Evolutionary conservation across 768 basidiomycete genomes (phyloP).

Genomic region (Polyporus arcularius): DNA sequence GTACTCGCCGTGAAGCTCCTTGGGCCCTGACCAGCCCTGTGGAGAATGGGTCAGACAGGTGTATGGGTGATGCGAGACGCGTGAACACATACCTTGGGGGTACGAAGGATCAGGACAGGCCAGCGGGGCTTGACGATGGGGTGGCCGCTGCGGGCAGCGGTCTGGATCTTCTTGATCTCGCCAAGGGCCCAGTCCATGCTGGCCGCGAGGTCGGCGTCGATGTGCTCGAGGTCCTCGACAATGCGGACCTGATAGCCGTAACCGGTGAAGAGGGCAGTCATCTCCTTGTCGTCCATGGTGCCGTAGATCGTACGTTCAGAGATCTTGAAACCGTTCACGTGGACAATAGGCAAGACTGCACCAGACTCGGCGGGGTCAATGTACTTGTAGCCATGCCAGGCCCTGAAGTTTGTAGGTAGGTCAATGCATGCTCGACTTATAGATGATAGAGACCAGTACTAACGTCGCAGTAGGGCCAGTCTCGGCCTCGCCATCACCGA

Average conservation of each 20-base stretch:
- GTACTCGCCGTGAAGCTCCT: slow-evolving; percentile 62
- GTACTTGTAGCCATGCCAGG: slow-evolving; percentile 89
- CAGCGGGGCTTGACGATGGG: slow-evolving; percentile 88
- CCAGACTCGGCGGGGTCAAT: slow-evolving; percentile 89
- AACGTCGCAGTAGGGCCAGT: slow-evolving; percentile 72
- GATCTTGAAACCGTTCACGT: slow-evolving; percentile 89
- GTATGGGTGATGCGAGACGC: neutral
- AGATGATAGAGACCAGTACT: slow-evolving; percentile 6
- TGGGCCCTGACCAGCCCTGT: slow-evolving; percentile 68
- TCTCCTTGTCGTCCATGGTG: slow-evolving; percentile 87
- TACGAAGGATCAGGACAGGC: slow-evolving; percentile 85
- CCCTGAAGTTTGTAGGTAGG: slow-evolving; percentile 34
- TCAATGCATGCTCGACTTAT: neutral
- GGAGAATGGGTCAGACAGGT: neutral
- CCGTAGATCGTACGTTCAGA: slow-evolving; percentile 89
- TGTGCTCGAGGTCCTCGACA: slow-evolving; percentile 63
- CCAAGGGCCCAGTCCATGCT: slow-evolving; percentile 79
- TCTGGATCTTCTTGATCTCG: slow-evolving; percentile 78
- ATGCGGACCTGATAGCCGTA: slow-evolving; percentile 91
- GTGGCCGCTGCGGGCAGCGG: slow-evolving; percentile 71
- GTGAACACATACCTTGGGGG: slow-evolving; percentile 64
- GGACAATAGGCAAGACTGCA: slow-evolving; percentile 88
- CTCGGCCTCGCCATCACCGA: slow-evolving; percentile 91
- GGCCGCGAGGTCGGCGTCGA: slow-evolving; percentile 79
- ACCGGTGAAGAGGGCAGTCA: slow-evolving; percentile 73